Evolutionary conservation across 2,329 filamentous ascomycete genomes (phyloP).

Genomic region (Stromatinia cepivora): DNA sequence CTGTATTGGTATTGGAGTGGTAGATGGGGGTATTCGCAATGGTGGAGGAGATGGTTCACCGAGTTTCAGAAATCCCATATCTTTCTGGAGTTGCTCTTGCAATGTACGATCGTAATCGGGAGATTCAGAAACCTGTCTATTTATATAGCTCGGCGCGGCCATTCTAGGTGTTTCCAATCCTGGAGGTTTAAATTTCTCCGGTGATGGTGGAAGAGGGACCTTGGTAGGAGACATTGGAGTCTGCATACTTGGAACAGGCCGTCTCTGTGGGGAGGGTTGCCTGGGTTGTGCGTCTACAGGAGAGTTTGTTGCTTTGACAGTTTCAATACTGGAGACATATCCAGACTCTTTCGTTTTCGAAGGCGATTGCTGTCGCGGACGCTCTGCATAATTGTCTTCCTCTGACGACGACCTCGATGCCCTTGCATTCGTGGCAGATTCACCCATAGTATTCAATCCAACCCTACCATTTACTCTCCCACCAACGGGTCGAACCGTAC

Average conservation of each 20-base stretch:
- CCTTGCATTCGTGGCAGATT: conserved; percentile 76
- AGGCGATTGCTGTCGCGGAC: conserved; percentile 52
- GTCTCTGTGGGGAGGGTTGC: conserved; percentile 61
- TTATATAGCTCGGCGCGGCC: conserved; percentile 48
- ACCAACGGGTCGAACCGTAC: conserved; percentile 81
- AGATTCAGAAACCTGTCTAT: conserved; percentile 50
- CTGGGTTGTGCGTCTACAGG: conserved; percentile 51
- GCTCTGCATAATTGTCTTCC: conserved; percentile 54
- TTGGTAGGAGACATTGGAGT: conserved; percentile 54
- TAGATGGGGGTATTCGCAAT: conserved; percentile 22
- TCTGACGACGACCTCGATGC: conserved; percentile 55
- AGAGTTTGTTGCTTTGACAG: conserved; percentile 52
- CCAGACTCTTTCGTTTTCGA: conserved; percentile 50
- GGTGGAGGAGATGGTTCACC: conserved; percentile 37
- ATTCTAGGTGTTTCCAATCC: conserved; percentile 50
- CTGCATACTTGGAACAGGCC: conserved; percentile 47
- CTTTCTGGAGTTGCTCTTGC: conserved; percentile 63
- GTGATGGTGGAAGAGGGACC: conserved; percentile 60
- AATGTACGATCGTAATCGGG: conserved; percentile 61
- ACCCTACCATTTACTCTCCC: conserved; percentile 61
- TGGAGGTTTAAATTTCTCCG: conserved; percentile 48
- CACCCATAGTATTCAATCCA: conserved; percentile 73
- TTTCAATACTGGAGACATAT: conserved; percentile 47
- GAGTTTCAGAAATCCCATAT: conserved; percentile 59
- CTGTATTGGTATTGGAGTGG: conserved; percentile 30